Base-by-base conservation (phyloP, 1,284 basidiomycete genomes). In the Phenoliferia sp. region DNA sequence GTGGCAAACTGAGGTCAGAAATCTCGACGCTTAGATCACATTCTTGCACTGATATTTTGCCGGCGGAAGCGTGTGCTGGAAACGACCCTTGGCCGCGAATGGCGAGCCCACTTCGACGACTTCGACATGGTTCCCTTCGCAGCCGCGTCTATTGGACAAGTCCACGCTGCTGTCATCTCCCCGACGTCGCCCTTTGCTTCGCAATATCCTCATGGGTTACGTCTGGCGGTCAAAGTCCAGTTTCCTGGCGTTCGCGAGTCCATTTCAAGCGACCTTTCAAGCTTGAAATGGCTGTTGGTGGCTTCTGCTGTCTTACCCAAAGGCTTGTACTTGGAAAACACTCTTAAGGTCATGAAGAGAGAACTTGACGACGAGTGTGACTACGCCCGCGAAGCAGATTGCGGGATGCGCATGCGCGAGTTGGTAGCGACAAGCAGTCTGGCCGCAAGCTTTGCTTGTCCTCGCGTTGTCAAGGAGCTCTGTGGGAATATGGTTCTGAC, bases 361-460 rank as follows among this genome's bases (percentile, higher is more conserved):
- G 95, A 99, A 79, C 82, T 99, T n/a, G 87, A 87, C 61, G 94
- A 98, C 74, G 95, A 99, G 79, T 99, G 96, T 77, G 84, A 96
- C 78, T 99, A 99, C 78, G 80, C 80, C n/a, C 87, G 90, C 22
- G 95, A 99, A 78, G 95, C 91, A 1, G 82, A 82, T 2, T 91
- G 88, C 76, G 82, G 90, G 4, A 82, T 82, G 35, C 80, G 80
- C 31, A 97, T 97, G 79, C 81, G 82, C 2, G 80, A 76, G 36
- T 82, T 67, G 56, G 80, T 95, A 31, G 17, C 5, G 2, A 22
- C n/a, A 10, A 44, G 59, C 44, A 15, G 84, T 85, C 3, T 75
- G 16, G 32, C 31, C 19, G 67, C 80, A 19, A 82, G 87, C 50
- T 97, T 94, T 79, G 88, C 86, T 74, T 87, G 95, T 4, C 95